Conservation (phyloP, 495 filamentous ascomycete species). For the Penicillium dipodomyicola region DNA sequence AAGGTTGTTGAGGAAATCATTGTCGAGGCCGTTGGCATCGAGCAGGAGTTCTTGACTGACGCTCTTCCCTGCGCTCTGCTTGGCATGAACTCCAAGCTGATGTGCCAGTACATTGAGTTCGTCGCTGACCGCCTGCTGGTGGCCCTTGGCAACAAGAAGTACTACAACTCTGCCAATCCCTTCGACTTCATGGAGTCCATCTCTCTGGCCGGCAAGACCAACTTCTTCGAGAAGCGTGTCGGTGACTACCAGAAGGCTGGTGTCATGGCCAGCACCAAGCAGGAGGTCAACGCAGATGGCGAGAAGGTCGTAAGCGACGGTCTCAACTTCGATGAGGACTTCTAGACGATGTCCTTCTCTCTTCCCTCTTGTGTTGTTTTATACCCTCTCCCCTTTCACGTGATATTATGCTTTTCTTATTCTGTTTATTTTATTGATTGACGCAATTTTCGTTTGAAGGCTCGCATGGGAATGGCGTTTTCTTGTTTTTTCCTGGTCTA, state of each 20-base stretch:
- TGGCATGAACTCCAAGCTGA: constrained; percentile 94
- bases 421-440: constrained; percentile 29
- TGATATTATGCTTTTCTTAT: constrained; percentile 28
- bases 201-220: constrained; percentile 97
- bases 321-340: constrained; percentile 95
- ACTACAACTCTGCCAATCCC: constrained; percentile 88
- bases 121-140: constrained; percentile 93
- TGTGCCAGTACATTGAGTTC: constrained; percentile 99
- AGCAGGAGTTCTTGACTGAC: constrained; percentile 97
- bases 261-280: constrained; percentile 93
- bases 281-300: constrained; percentile 58
- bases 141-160: constrained; percentile 88
- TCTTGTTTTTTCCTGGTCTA: constrained; percentile 18
- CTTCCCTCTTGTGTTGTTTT: constrained; percentile 32
- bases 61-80: constrained; percentile 88
- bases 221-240: constrained; percentile 99
- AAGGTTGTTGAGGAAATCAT: constrained; percentile 83
- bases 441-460: constrained; percentile 33
- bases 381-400: constrained; percentile 29
- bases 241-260: constrained; percentile 99
- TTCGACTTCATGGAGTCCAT: constrained; percentile 99
- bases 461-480: constrained; percentile 46
- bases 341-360: constrained; percentile 54
- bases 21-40: constrained; percentile 86
- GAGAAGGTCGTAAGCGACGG: constrained; percentile 68